Percentiles rank a stretch among this genome's conserved stretches.
These are phyloP conservation scores for Sphagnum fallax DNA, from an alignment of 228 moss, liverwort and hornwort species.

Conservation along the genomic window DNA sequence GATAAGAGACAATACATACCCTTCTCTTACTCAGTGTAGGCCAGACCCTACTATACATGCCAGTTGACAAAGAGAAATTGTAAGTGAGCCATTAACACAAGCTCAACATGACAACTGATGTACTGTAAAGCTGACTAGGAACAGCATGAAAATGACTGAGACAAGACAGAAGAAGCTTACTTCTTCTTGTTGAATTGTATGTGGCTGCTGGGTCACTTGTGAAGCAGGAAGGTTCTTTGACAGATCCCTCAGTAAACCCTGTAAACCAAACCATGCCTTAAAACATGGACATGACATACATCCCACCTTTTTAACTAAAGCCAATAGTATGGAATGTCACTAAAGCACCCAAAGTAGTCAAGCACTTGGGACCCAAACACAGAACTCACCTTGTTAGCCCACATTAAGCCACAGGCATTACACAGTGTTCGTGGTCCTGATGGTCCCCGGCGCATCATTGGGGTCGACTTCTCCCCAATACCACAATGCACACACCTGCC, in stretches of 20 bases:
- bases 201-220: constrained; percentile 71
- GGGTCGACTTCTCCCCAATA: constrained; percentile 94
- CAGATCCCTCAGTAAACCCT: constrained; percentile 92
- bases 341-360: background rate
- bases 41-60: background rate
- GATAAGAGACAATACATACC: too few relatives aligned
- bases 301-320: too few relatives aligned
- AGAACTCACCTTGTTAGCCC: constrained; percentile 88
- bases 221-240: constrained; percentile 84
- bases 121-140: background rate
- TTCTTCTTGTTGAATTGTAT: constrained; percentile 79
- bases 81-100: background rate
- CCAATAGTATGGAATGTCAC: too few relatives aligned
- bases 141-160: too few relatives aligned
- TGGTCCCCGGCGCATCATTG: constrained; percentile 98
- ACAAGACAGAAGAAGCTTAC: constrained; percentile 24
- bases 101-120: background rate
- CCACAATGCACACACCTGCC: constrained; percentile 96
- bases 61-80: background rate
- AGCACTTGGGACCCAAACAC: background rate
- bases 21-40: background rate
- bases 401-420: constrained; percentile 98
- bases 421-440: constrained; percentile 91
- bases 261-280: background rate
- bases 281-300: too few relatives aligned